phyloP scores from a whole-genome alignment of 345 rosid genomes.

The Trapa bicornis region DNA sequence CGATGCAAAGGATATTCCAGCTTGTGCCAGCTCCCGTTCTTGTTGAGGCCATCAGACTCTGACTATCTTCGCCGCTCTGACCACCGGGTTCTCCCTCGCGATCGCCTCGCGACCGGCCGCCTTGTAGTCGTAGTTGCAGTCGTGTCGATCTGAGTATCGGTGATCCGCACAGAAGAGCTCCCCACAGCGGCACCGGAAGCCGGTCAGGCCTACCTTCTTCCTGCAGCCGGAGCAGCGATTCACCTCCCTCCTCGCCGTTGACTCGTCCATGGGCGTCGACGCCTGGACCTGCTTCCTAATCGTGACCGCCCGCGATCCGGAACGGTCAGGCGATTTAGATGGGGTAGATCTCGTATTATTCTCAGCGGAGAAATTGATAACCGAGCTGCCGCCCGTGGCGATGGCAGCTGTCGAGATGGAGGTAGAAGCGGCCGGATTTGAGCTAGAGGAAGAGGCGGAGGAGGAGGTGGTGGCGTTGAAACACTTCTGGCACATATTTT shows the following conservation, averaged over 20 bases:
- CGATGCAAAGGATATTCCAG: neutral
- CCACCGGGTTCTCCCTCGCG: slow-evolving; percentile 86
- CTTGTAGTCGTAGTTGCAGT: slow-evolving; percentile 86
- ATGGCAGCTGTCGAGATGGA: slow-evolving; percentile 1
- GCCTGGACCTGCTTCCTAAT: slow-evolving; percentile 11
- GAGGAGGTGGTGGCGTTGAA: slow-evolving; percentile 37
- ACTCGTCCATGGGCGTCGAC: slow-evolving; percentile 3
- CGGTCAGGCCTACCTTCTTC: slow-evolving; percentile 87
- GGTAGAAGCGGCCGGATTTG: slow-evolving; percentile 2
- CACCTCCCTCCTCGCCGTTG: slow-evolving; percentile 41
- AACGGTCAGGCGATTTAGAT: slow-evolving; percentile 22
- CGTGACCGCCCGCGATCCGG: slow-evolving; percentile 9
- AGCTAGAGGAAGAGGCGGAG: no score
- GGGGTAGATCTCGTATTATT: slow-evolving; percentile 41
- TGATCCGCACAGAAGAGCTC: slow-evolving; percentile 95
- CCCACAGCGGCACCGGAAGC: slow-evolving; percentile 91
- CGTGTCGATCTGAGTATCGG: slow-evolving; percentile 91
- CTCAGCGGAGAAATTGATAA: slow-evolving; percentile 33
- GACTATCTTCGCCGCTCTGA: slow-evolving; percentile 90
- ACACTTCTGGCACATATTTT: slow-evolving; percentile 96
- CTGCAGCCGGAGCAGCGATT: slow-evolving; percentile 85
- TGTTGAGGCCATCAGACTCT: slow-evolving; percentile 35
- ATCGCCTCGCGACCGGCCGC: slow-evolving; percentile 87
- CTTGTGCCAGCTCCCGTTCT: neutral
- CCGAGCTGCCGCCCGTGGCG: slow-evolving; percentile 7